Percentiles rank a stretch among this genome's conserved stretches.
Evolutionary conservation across 1,139 yeast species (phyloP).

Genomic region (Blastobotrys capitulatus): DNA sequence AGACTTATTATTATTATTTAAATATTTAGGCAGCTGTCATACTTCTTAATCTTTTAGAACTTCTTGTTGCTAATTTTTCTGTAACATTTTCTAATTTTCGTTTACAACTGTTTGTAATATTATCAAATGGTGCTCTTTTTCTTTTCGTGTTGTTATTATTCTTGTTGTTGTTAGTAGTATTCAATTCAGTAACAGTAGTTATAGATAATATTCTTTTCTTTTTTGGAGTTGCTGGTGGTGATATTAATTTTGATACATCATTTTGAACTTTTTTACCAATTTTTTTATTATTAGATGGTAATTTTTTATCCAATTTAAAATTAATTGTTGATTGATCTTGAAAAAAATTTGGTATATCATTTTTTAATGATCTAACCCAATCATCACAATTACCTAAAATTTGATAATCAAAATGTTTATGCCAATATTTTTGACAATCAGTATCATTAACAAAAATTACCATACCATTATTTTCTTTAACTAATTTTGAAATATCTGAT

Average conservation of each 20-base stretch:
- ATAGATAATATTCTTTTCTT: no score
- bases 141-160: background rate
- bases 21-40: background rate
- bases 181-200: no score
- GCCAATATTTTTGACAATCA: slow-evolving; percentile 42
- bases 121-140: background rate
- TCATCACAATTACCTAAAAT: slow-evolving; percentile 75
- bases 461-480: slow-evolving; percentile 54
- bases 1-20: no score
- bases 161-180: background rate
- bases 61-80: background rate
- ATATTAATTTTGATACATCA: background rate
- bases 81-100: background rate
- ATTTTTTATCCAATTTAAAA: slow-evolving; percentile 12
- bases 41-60: no score
- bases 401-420: slow-evolving; percentile 60
- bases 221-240: slow-evolving; percentile 2
- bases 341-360: slow-evolving; percentile 54
- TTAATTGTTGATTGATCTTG: slow-evolving; percentile 46
- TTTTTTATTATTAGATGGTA: slow-evolving; percentile 11
- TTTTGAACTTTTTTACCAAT: background rate
- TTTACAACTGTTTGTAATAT: slow-evolving; percentile 2
- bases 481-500: slow-evolving; percentile 49
- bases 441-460: slow-evolving; percentile 61
- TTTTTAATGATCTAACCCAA: slow-evolving; percentile 55